Evolutionary conservation across 2,329 filamentous ascomycete species (phyloP).

Genomic region (Exserohilum rostratum): DNA sequence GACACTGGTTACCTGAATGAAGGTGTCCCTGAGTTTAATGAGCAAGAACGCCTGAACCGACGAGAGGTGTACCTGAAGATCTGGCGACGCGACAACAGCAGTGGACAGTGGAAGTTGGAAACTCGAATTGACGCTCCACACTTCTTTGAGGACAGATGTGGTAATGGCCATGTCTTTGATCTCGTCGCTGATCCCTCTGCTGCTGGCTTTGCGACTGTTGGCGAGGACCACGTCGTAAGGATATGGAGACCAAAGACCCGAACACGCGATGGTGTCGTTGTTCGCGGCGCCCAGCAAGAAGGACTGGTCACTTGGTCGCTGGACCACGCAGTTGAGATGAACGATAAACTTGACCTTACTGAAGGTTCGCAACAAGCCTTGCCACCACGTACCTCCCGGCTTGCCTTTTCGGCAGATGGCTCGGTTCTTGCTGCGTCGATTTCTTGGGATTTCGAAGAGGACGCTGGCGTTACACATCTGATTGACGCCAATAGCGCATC

Average conservation of each 20-base stretch:
- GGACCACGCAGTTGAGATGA: slow-evolving; percentile 59
- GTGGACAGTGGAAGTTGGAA: slow-evolving; percentile 70
- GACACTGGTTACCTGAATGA: slow-evolving; percentile 67
- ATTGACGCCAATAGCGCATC: slow-evolving; percentile 74
- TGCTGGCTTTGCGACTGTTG: slow-evolving; percentile 81
- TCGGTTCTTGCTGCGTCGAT: slow-evolving; percentile 45
- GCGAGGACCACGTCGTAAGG: slow-evolving; percentile 77
- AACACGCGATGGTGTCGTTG: slow-evolving; percentile 69
- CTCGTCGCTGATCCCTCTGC: slow-evolving; percentile 72
- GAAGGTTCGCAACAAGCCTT: slow-evolving; percentile 35
- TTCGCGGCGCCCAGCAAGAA: slow-evolving; percentile 60
- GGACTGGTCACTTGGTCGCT: slow-evolving; percentile 77
- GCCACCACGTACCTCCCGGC: slow-evolving; percentile 61
- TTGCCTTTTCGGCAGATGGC: slow-evolving; percentile 69
- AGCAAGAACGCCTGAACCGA: slow-evolving; percentile 55
- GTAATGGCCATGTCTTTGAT: slow-evolving; percentile 68
- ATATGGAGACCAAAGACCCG: slow-evolving; percentile 80
- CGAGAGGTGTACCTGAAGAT: slow-evolving; percentile 87
- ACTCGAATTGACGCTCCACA: slow-evolving; percentile 87
- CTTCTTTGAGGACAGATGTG: slow-evolving; percentile 55
- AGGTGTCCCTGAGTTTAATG: slow-evolving; percentile 48
- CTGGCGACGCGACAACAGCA: slow-evolving; percentile 72
- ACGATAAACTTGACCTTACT: slow-evolving; percentile 43
- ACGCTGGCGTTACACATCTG: slow-evolving; percentile 71
- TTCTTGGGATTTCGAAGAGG: slow-evolving; percentile 45